These are phyloP conservation scores for Priceomyces medius DNA, from an alignment of 805 yeast genomes.

Conservation along the genomic window DNA sequence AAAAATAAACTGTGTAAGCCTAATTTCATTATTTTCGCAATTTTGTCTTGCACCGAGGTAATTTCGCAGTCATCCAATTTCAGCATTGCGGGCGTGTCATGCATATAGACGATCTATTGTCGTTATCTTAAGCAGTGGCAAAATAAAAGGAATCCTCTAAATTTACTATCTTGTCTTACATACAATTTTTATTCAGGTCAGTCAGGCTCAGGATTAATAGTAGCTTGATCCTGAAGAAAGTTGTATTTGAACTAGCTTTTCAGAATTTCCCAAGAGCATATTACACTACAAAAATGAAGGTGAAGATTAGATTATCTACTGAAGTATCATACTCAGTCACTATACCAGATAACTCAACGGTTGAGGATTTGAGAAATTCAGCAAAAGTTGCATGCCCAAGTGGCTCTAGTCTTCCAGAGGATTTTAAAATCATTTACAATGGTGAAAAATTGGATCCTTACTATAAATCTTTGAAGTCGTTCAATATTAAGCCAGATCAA, in stretches of 20 bases:
- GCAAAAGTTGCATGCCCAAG: slow-evolving; percentile 43
- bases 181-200: not conserved
- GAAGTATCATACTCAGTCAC: slow-evolving; percentile 46
- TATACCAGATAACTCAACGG: slow-evolving; percentile 53
- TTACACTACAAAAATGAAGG: slow-evolving; percentile 40
- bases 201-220: not conserved
- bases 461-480: slow-evolving; percentile 20
- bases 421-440: slow-evolving; percentile 40
- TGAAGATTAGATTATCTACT: slow-evolving; percentile 47
- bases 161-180: not conserved
- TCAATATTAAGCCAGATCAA: slow-evolving; percentile 16
- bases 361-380: slow-evolving; percentile 48
- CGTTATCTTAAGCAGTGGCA: slow-evolving; percentile 2
- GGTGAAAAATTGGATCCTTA: slow-evolving; percentile 38
- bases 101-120: slow-evolving; percentile 1
- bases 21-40: no score
- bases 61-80: slow-evolving; percentile 5
- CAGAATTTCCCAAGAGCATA: not conserved
- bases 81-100: not conserved
- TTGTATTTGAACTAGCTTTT: not conserved
- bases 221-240: not conserved
- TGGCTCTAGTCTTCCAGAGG: slow-evolving; percentile 30
- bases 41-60: not conserved
- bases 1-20: no score
- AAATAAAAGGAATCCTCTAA: not conserved